A percentile compares a stretch with the other conserved stretches of the same genome.
phyloP scores from a whole-genome alignment of 163 green algal species.

The Volvox carteri region DNA sequence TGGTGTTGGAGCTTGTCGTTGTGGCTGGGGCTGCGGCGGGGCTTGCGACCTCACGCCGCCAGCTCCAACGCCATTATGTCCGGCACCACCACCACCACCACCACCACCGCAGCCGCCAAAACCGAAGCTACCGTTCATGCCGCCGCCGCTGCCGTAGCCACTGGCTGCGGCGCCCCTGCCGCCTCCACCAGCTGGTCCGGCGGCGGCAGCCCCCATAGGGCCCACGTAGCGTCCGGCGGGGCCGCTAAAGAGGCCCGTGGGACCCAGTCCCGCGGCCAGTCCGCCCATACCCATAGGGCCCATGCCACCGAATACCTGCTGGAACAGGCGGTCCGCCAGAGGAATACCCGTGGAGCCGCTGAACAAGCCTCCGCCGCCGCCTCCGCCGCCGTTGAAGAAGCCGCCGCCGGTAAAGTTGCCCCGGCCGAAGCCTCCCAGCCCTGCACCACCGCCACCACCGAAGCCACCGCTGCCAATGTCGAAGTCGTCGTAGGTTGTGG shows the following conservation, averaged over 20 bases:
- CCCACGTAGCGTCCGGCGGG: not conserved
- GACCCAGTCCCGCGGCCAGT: slow-evolving; percentile 8
- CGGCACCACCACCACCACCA: slow-evolving; percentile 27
- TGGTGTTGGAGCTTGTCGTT: not conserved
- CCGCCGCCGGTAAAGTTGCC: not conserved
- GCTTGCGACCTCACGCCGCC: too few relatives aligned
- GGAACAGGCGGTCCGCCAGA: slow-evolving; percentile 13
- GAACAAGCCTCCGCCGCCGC: not conserved
- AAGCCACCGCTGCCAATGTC: slow-evolving; percentile 15
- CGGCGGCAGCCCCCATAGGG: slow-evolving; percentile 31
- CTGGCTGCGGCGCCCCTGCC: not conserved
- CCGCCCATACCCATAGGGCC: not conserved
- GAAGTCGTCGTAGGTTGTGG: not conserved
- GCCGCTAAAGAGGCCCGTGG: slow-evolving; percentile 20
- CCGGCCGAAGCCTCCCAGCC: not conserved
- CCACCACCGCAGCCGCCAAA: slow-evolving; percentile 15
- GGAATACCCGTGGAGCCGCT: slow-evolving; percentile 37
- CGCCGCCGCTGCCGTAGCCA: not conserved
- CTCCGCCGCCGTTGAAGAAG: not conserved
- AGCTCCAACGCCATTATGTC: too few relatives aligned
- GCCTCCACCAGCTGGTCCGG: not conserved
- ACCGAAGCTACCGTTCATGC: not conserved
- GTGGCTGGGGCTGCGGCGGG: not conserved
- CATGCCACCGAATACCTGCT: slow-evolving; percentile 6
- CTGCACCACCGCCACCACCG: not conserved